These are phyloP conservation scores for Leishmania turanica DNA, from an alignment of 208 protist species.

Conservation along the genomic window DNA sequence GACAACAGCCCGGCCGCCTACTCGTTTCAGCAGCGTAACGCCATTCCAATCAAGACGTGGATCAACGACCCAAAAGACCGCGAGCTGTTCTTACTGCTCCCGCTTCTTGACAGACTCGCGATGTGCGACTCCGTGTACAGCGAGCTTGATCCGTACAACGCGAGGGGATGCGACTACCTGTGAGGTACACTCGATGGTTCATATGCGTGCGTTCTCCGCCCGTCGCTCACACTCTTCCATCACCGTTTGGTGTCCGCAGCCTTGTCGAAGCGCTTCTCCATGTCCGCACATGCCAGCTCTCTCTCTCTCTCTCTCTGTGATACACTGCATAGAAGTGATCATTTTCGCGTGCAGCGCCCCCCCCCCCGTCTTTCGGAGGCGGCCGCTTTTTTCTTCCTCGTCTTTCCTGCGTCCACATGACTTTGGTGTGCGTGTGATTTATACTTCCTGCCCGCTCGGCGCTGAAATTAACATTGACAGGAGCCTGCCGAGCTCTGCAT, in stretches of 20 bases:
- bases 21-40: conserved; percentile 76
- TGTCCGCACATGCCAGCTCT: not conserved
- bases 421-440: not conserved
- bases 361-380: not conserved
- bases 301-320: not conserved
- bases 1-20: conserved; percentile 75
- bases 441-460: not conserved
- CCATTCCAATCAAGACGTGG: conserved; percentile 66
- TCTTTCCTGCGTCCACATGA: not conserved
- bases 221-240: not conserved
- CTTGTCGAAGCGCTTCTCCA: no score
- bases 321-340: not conserved
- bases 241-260: not conserved
- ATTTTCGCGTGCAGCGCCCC: not conserved
- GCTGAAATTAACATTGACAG: not conserved
- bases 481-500: not conserved
- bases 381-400: not conserved
- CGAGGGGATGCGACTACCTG: conserved; percentile 20
- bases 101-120: conserved; percentile 43
- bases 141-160: conserved; percentile 55
- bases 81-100: conserved; percentile 51
- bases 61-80: conserved; percentile 59
- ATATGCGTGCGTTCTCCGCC: not conserved
- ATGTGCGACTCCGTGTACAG: conserved; percentile 53
- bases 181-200: not conserved